phyloP scores from a whole-genome alignment of 805 yeast species.

The Wickerhamomyces kurtzmanii region DNA sequence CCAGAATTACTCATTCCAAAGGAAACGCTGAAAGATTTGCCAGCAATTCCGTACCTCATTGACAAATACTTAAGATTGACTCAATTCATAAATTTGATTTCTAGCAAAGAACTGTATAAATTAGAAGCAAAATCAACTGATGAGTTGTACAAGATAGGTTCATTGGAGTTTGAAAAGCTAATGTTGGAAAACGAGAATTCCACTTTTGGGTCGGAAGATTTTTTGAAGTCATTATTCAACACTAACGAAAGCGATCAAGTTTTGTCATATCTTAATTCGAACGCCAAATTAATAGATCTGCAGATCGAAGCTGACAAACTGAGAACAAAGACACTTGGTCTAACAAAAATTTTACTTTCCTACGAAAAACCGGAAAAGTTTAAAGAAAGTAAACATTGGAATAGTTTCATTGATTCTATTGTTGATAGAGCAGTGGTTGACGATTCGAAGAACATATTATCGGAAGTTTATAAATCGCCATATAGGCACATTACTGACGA shows the following conservation, averaged over 20 bases:
- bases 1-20: slow-evolving; percentile 49
- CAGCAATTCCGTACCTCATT: slow-evolving; percentile 58
- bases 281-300: slow-evolving; percentile 13
- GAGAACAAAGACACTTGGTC: slow-evolving; percentile 10
- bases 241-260: slow-evolving; percentile 14
- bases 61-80: slow-evolving; percentile 56
- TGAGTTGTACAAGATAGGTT: slow-evolving; percentile 17
- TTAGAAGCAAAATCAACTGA: slow-evolving; percentile 4
- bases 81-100: slow-evolving; percentile 41
- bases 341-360: slow-evolving; percentile 12
- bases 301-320: slow-evolving; percentile 12
- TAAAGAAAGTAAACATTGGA: too few species aligned
- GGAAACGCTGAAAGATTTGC: slow-evolving; percentile 44
- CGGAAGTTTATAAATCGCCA: too few species aligned
- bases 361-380: slow-evolving; percentile 10
- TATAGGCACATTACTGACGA: too few species aligned
- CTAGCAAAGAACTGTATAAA: slow-evolving; percentile 5
- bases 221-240: slow-evolving; percentile 33
- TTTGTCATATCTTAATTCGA: slow-evolving; percentile 11
- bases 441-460: too few species aligned
- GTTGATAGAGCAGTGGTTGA: too few species aligned
- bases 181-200: slow-evolving; percentile 26
- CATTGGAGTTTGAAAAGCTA: slow-evolving; percentile 24
- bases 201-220: slow-evolving; percentile 53
- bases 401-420: too few species aligned